Evolutionary conservation across 225 moss, liverwort and hornwort genomes (phyloP).

Genomic region (Sphagnum contortum): DNA sequence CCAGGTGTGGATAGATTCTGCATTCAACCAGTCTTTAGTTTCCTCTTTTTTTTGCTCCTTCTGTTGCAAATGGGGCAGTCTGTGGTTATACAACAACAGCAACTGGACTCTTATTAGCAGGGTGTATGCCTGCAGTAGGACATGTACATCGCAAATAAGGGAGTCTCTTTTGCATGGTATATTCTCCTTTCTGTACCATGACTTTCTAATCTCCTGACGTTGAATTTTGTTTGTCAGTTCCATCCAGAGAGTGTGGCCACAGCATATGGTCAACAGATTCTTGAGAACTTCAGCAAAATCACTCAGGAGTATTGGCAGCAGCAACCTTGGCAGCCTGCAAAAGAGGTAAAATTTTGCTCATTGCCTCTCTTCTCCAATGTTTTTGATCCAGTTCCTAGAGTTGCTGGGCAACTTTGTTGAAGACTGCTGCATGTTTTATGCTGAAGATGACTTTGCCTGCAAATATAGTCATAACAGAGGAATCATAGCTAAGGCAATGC

Average conservation of each 20-base stretch:
- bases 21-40: background rate
- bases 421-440: background rate
- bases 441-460: no score
- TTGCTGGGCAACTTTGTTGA: background rate
- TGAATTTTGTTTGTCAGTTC: slow-evolving; percentile 30
- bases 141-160: no score
- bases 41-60: background rate
- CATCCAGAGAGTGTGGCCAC: slow-evolving; percentile 99
- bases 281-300: slow-evolving; percentile 78
- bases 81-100: no score
- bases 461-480: no score
- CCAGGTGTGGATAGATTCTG: slow-evolving; percentile 42
- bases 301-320: slow-evolving; percentile 68
- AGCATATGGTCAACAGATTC: slow-evolving; percentile 68
- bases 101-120: no score
- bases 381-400: background rate
- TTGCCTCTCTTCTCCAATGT: background rate
- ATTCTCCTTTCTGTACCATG: background rate
- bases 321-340: slow-evolving; percentile 34
- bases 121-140: no score
- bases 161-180: background rate
- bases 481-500: no score
- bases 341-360: slow-evolving; percentile 19
- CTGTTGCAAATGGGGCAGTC: no score
- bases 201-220: background rate